Evolutionary conservation across 2,329 filamentous ascomycete genomes (phyloP).

Genomic region (Beauveria sp.): DNA sequence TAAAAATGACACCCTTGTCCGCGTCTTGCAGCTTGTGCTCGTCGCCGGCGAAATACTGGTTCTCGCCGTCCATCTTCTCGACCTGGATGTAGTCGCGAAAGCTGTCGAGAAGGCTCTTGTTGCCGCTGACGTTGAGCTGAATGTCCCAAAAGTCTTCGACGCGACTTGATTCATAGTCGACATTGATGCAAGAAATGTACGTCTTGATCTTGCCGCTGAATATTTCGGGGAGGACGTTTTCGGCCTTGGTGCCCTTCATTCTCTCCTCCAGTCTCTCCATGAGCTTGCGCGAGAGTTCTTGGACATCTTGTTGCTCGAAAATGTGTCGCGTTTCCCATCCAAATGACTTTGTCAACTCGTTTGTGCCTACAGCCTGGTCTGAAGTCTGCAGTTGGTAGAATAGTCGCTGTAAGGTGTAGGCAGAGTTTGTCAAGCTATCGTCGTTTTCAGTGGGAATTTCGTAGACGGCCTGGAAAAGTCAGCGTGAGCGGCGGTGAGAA

Average conservation of each 20-base stretch:
- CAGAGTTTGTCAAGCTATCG: constrained; percentile 74
- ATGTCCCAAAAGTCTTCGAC: constrained; percentile 99
- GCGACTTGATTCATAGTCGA: constrained; percentile 91
- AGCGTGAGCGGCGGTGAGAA: constrained; percentile 11
- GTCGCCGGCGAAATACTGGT: constrained; percentile 92
- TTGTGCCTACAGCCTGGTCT: constrained; percentile 74
- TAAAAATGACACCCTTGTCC: constrained; percentile 96
- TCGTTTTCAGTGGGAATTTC: constrained; percentile 90
- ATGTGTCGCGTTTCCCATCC: constrained; percentile 98
- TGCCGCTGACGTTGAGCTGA: constrained; percentile 91
- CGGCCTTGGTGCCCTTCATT: constrained; percentile 93
- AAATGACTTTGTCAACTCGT: constrained; percentile 91
- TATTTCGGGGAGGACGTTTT: constrained; percentile 81
- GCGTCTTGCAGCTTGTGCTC: constrained; percentile 91
- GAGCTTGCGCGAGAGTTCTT: constrained; percentile 89
- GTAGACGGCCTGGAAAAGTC: constrained; percentile 67
- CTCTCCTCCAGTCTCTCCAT: constrained; percentile 97
- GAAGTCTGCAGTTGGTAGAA: constrained; percentile 95
- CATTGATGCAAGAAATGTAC: constrained; percentile 97
- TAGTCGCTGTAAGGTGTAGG: constrained; percentile 84
- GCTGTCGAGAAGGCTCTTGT: constrained; percentile 86
- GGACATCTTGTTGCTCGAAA: constrained; percentile 97
- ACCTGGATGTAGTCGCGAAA: constrained; percentile 96
- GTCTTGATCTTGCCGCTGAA: constrained; percentile 98
- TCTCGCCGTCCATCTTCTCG: constrained; percentile 94